These are phyloP conservation scores for Syzygium jambos DNA, from an alignment of 345 rosid species.

Conservation along the genomic window DNA sequence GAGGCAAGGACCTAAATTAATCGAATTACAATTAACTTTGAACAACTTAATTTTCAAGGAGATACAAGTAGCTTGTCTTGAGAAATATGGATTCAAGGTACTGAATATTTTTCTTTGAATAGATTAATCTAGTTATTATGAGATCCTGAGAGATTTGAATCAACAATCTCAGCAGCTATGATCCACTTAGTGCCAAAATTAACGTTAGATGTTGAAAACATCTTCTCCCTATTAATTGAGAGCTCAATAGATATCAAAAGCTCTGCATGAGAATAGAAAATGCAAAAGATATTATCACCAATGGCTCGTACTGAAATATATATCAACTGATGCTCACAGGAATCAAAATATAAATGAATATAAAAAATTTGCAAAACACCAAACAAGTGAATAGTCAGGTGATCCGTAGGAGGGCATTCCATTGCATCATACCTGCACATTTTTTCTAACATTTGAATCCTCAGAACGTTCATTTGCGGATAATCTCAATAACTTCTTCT, in stretches of 20 bases:
- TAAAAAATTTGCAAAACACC: not conserved
- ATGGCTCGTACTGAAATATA: not conserved
- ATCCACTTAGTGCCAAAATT: not conserved
- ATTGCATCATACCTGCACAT: conserved; percentile 63
- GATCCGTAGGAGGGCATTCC: not conserved
- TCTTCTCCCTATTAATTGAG: not conserved
- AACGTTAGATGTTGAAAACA: not conserved
- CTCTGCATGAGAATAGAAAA: not conserved
- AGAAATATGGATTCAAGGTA: not conserved
- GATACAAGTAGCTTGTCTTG: not conserved
- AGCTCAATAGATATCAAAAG: not conserved
- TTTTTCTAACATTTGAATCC: conserved; percentile 90
- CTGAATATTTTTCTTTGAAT: not conserved
- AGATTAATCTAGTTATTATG: not conserved
- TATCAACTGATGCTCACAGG: not conserved
- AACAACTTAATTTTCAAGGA: not conserved
- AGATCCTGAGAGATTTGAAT: not conserved
- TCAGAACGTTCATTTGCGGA: conserved; percentile 70
- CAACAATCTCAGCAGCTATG: not conserved
- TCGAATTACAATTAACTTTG: not conserved
- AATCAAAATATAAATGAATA: not conserved
- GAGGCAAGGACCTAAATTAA: not conserved
- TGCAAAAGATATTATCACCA: not conserved
- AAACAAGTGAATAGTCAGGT: not conserved
- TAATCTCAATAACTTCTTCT: conserved; percentile 68